Base-by-base conservation (phyloP, 2,329 filamentous ascomycete species). In the Lachnellula subtilissima region DNA sequence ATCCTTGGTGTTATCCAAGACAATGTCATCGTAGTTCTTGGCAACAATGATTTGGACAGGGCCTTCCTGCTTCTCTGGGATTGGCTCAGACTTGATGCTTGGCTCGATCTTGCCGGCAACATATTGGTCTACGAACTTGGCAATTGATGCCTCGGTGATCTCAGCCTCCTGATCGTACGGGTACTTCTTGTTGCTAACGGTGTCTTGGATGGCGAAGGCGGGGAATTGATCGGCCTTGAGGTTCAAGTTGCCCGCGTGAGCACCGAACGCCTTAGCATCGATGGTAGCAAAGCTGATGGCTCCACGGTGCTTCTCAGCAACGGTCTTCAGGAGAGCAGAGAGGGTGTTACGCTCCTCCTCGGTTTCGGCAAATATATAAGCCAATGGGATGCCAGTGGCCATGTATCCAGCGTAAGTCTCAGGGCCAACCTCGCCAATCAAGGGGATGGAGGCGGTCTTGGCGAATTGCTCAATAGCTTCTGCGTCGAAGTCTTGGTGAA, bases 221-320 rank as follows among this genome's bases (percentile, higher is more conserved):
- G 94, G 94, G 87, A 95, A 99, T 75, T 91, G 88, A 79, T 93
- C 89, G 60, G 89, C 83, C 78, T 96, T 91, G 62, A 99, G 89
- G 85, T 99, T 99, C 66, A 99, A 84, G 85, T 99, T 99, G 69
- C 84, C 85, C 66, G 91, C 92, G 77, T 99, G 94, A 66, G 93
- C 91, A 72, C 94, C 94, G 71, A 95, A 99, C 59, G 88, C 76
- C 80, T 89, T 90, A 65, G 94, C 92, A 71, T 99, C 94, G 69
- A 99, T 97, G 70, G 91, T 97, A 64, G 92, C 94, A 73, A 99
- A 95, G 87, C 96, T 97, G 80, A 99, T 84, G 74, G 85, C 86
- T 76, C 94, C 93, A 78, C 92, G 93, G 82, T 91, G 85, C 79
- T 93, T 88, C 79, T 95, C 83, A 59, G 94, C 94, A 64, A 99